Base-by-base conservation (phyloP, 257 asterid genomes). In the Galeopsis tetrahit region DNA sequence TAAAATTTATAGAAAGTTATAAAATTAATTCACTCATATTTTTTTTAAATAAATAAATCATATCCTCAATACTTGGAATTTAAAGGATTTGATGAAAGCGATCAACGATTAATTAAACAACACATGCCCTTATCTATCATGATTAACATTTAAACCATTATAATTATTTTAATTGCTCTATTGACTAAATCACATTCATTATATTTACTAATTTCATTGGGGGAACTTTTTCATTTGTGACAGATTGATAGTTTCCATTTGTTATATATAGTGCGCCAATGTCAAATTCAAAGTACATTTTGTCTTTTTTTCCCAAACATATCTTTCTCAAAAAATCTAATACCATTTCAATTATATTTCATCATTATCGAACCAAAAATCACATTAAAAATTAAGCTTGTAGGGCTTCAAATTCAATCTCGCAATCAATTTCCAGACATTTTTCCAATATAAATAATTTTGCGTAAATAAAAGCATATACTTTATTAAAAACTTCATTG, bases 241-340 rank as follows among this genome's bases (percentile, higher is more conserved):
- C 28, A 55, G 21, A 55, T 10, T 28, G 64, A 51, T 34, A 2
- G 53, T 55, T 39, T 11, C 55, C 66, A 68, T 52, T 68, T 51
- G 43, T 68, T 48, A 4, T 35, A 14, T 48, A 4, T 35, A 14
- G 48, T 51, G 48, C 43, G 34, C 48, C 33, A 9, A 15, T 6
- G n/a, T 38, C 68, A 33, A 66, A 13, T 66, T 66, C 60, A 49
- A 66, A 46, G 14, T 49, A 67, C 42, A 67, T 33, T 67, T 66
- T 66, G 59, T 66, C 59, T 4, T 44, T 49, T 9, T 35, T 11
- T 33, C 65, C 65, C 7, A 33, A 13, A 59, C 17, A 59, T 59
- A 11, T 4, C 21, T 11, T 9, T 34, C 15, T 7, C 7, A 56
- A 56, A 56, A 1, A 4, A 49, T 13, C 28, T 49, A 10, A n/a